Evolutionary conservation across 257 asterid genomes (phyloP).

Genomic region (Ligustrum vulgare): DNA sequence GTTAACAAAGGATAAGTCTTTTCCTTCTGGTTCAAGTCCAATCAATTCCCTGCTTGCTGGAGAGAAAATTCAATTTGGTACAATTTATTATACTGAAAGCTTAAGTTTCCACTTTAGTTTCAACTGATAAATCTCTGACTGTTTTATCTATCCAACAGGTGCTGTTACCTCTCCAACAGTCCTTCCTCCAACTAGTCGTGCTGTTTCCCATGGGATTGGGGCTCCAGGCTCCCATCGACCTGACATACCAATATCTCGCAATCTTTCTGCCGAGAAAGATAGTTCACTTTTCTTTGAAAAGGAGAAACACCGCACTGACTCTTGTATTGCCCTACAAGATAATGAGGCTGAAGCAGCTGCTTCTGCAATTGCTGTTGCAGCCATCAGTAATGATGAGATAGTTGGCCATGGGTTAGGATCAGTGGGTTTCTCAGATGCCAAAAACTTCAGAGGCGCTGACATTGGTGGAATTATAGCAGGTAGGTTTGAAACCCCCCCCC

Average conservation of each 20-base stretch:
- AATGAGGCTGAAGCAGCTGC: conserved; percentile 92
- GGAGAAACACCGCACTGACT: conserved; percentile 55
- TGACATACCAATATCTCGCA: conserved; percentile 63
- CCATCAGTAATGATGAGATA: conserved; percentile 72
- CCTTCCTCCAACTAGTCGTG: conserved; percentile 69
- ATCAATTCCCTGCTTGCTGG: conserved; percentile 91
- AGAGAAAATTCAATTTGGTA: conserved; percentile 97
- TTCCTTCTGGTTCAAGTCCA: conserved; percentile 75
- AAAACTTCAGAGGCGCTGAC: conserved; percentile 42
- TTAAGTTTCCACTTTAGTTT: not conserved
- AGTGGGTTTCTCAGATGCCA: conserved; percentile 43
- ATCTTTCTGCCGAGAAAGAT: conserved; percentile 55
- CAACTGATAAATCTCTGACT: not conserved
- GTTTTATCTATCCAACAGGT: conserved; percentile 42
- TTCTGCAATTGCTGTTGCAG: conserved; percentile 91
- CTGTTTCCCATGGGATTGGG: conserved; percentile 60
- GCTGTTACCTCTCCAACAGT: conserved; percentile 95
- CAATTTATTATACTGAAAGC: not conserved
- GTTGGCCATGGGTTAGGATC: conserved; percentile 56
- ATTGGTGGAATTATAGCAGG: conserved; percentile 51
- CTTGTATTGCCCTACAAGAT: conserved; percentile 59
- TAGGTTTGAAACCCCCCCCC: conserved; percentile 19
- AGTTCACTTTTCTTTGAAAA: conserved; percentile 58
- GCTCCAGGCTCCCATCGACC: conserved; percentile 83
- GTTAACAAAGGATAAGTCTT: conserved; percentile 62